phyloP scores from a whole-genome alignment of 176 grass and related monocot genomes.

The Rhynchospora pubera region DNA sequence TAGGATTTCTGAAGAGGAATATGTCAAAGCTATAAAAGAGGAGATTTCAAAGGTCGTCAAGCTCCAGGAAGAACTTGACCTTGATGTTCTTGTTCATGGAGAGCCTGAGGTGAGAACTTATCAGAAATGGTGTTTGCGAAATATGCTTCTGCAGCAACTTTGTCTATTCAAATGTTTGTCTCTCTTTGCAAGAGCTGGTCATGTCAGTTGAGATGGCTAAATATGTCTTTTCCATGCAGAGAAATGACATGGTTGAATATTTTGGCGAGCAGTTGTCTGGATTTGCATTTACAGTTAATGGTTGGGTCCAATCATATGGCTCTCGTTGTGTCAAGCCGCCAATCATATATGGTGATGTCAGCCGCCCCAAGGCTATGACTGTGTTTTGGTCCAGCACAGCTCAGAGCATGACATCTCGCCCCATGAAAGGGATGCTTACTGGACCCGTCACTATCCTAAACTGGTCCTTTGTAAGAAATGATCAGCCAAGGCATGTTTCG shows the following conservation, averaged over 20 bases:
- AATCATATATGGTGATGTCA: constrained; percentile 92
- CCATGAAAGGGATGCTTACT: constrained; percentile 98
- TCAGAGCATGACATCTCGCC: constrained; percentile 86
- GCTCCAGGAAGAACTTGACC: constrained; percentile 95
- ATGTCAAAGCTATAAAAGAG: constrained; percentile 71
- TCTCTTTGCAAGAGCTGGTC: too few species aligned
- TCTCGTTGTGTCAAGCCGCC: constrained; percentile 94
- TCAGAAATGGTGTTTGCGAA: too few species aligned
- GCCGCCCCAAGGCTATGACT: constrained; percentile 88
- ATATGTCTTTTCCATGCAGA: constrained; percentile 27
- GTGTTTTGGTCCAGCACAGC: constrained; percentile 89
- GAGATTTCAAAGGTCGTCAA: constrained; percentile 94
- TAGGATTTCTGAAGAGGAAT: constrained; percentile 75
- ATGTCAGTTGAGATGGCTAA: not conserved
- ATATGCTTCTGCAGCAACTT: too few species aligned
- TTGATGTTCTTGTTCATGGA: constrained; percentile 92
- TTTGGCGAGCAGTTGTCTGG: constrained; percentile 94
- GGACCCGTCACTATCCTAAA: constrained; percentile 96
- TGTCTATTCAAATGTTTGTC: too few species aligned
- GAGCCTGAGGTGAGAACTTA: constrained; percentile 69
- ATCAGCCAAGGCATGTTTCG: constrained; percentile 67
- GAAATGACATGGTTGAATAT: constrained; percentile 99
- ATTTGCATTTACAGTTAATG: constrained; percentile 93
- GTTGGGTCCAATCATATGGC: constrained; percentile 97
- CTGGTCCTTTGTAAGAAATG: constrained; percentile 98